A percentile compares a stretch with the other conserved stretches of the same genome.
These are phyloP conservation scores for Leccinum solheimii DNA, from an alignment of 1,284 basidiomycete species.

Conservation along the genomic window DNA sequence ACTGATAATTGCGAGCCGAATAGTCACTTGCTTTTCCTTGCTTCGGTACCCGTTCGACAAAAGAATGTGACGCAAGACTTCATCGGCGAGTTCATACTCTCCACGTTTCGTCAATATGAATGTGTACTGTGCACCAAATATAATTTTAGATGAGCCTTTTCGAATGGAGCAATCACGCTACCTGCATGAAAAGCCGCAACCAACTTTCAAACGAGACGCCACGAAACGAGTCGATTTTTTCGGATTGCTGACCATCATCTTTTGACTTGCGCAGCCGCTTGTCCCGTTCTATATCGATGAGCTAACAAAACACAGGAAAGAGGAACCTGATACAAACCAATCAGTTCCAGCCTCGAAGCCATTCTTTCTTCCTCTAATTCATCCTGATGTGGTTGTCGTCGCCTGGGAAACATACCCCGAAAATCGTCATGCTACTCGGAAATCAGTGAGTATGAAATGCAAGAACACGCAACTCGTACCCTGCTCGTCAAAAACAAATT, in stretches of 20 bases:
- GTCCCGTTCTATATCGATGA: slow-evolving; percentile 44
- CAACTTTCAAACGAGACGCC: slow-evolving; percentile 86
- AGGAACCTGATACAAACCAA: slow-evolving; percentile 45
- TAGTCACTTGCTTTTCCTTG: slow-evolving; percentile 63
- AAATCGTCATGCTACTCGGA: slow-evolving; percentile 49
- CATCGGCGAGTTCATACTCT: slow-evolving; percentile 70
- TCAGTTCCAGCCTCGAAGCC: slow-evolving; percentile 70
- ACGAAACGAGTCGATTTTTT: slow-evolving; percentile 66
- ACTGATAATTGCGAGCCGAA: slow-evolving; percentile 76
- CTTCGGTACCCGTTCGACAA: slow-evolving; percentile 77
- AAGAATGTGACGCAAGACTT: slow-evolving; percentile 78
- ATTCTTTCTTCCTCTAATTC: slow-evolving; percentile 73
- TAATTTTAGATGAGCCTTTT: neutral
- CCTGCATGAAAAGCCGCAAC: slow-evolving; percentile 85
- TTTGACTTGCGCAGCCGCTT: slow-evolving; percentile 40
- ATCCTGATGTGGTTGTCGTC: slow-evolving; percentile 43
- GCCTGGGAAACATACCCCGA: slow-evolving; percentile 65
- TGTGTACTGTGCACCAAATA: slow-evolving; percentile 61
- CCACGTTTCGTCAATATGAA: slow-evolving; percentile 73
- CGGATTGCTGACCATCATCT: slow-evolving; percentile 35
- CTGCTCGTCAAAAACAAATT: slow-evolving; percentile 78
- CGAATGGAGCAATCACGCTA: slow-evolving; percentile 34
- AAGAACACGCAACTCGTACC: slow-evolving; percentile 44
- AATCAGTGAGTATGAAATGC: slow-evolving; percentile 1
- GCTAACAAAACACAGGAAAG: neutral